Percentiles rank a stretch among this genome's conserved stretches.
These are phyloP conservation scores for Leavenworthia alabamica DNA, from an alignment of 345 rosid species.

Conservation along the genomic window DNA sequence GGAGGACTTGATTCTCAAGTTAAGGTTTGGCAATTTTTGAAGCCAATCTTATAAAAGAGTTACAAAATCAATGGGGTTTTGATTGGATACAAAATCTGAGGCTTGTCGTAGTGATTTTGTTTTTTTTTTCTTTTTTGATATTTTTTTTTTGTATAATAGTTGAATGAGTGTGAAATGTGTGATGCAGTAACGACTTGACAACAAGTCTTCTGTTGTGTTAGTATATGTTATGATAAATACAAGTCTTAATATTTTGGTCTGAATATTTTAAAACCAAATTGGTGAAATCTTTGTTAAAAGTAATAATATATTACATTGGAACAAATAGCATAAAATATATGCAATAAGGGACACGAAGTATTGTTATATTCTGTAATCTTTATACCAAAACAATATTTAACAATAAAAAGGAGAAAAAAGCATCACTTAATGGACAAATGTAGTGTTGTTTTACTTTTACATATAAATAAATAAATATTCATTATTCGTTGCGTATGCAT, in stretches of 20 bases:
- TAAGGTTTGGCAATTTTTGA: constrained; percentile 66
- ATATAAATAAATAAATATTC: not conserved
- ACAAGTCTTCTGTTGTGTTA: not conserved
- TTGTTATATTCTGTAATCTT: not conserved
- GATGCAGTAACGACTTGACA: not conserved
- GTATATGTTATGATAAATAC: not conserved
- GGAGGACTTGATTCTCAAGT: constrained; percentile 83
- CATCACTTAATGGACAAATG: not conserved
- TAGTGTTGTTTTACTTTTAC: not conserved
- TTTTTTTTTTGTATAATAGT: not conserved
- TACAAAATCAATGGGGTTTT: not conserved
- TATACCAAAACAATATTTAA: not conserved
- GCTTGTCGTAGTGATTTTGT: not conserved
- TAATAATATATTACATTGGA: not conserved
- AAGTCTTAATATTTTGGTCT: not conserved
- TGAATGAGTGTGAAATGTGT: constrained; percentile 6
- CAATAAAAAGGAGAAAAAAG: not conserved
- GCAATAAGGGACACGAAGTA: not conserved
- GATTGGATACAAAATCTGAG: not conserved
- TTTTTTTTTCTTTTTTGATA: not conserved
- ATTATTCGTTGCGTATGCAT: not conserved
- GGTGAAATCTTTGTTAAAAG: not conserved
- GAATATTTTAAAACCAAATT: not conserved
- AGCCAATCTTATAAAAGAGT: constrained; percentile 30
- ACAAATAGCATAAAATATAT: not conserved